A percentile compares a stretch with the other conserved stretches of the same genome.
Evolutionary conservation across 768 basidiomycete species (phyloP).

Genomic region (Hericium erinaceus): DNA sequence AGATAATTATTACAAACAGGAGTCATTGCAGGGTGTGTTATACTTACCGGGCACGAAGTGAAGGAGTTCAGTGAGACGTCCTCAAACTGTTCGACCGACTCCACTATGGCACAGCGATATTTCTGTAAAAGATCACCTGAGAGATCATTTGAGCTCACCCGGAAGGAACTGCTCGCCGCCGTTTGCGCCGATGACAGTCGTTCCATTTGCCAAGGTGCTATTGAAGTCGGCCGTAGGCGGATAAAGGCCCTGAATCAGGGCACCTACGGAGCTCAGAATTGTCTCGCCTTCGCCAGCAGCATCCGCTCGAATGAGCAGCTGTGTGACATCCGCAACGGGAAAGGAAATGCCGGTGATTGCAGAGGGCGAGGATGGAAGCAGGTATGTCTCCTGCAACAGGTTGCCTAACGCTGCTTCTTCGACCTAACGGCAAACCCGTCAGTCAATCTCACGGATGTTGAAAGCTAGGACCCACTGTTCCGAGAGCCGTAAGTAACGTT

Average conservation of each 20-base stretch:
- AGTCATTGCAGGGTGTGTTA: neutral
- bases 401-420: constrained; percentile 3
- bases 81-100: neutral
- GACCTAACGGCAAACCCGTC: neutral
- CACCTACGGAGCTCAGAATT: constrained; percentile 9
- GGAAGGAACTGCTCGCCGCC: constrained; percentile 16
- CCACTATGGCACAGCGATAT: neutral
- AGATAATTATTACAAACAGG: neutral
- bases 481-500: constrained; percentile 17
- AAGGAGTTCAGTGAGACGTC: neutral
- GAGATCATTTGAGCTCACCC: neutral
- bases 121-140: neutral
- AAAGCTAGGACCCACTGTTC: constrained; percentile 8
- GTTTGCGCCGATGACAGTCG: constrained; percentile 7
- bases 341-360: neutral
- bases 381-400: constrained; percentile 2
- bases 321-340: constrained; percentile 1
- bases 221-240: constrained; percentile 9
- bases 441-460: neutral
- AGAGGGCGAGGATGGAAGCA: neutral
- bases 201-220: constrained; percentile 14
- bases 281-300: neutral
- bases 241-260: constrained; percentile 12
- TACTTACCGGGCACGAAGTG: neutral
- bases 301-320: constrained; percentile 17